Base-by-base conservation (phyloP, 2,329 filamentous ascomycete genomes). In the Clonostachys solani region DNA sequence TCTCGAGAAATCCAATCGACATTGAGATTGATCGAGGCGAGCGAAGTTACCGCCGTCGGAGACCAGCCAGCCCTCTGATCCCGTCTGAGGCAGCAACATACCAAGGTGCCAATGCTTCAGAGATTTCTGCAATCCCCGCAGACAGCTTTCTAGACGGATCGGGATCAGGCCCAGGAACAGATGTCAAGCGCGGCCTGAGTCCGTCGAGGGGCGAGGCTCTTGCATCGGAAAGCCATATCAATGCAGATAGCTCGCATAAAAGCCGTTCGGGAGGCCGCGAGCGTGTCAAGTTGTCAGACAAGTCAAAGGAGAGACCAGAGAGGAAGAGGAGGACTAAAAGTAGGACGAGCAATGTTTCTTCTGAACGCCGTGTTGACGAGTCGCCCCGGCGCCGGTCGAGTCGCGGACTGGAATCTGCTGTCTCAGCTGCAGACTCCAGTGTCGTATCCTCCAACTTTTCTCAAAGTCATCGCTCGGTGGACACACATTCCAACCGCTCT, bases 11-110 rank as follows among this genome's bases (percentile, higher is more conserved):
- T 46, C 91, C 91, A 35, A 84, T 96, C 53, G 91, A 96, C 62
- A 88, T 96, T 50, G 92, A 96, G 64, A 89, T 97, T 52, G 79
- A 92, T 58, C 78, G 91, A 58, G 77, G 81, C 44, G 71, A 74
- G 53, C 73, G 77, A 62, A 29, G 23, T 10, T 29, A 29, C 23
- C 36, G 36, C 12, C 36, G 15, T 38, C 84, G 77, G 64, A 78
- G 77, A 51, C 77, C 73, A 74, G 87, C 80, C 68, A 96, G 77
- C 53, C 92, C 68, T 65, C 79, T 78, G 60, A 85, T 80, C 51
- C 81, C 74, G 57, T 85, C 68, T 58, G 66, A 65, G 16, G 9
- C 15, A 17, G 79, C 69, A 61, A 81, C 66, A 46, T 91, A 87
- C 62, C 71, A 84, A 18, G 77, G 81, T 34, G 76, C 81, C 12